Base-by-base conservation (phyloP, 2,329 filamentous ascomycete genomes). In the Ceratocystis eucalypticola region DNA sequence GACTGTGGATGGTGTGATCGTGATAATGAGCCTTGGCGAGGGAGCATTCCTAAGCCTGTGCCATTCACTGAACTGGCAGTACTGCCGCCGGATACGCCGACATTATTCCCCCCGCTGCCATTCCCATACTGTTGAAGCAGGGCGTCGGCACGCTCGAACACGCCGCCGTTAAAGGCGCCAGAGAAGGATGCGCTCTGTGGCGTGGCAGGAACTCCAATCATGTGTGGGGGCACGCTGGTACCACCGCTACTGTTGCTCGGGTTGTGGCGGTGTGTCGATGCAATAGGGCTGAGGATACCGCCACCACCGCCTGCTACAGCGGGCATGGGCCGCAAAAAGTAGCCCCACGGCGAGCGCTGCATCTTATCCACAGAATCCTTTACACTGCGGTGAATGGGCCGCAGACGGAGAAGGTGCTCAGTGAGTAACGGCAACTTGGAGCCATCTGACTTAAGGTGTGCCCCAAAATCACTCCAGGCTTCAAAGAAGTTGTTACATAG, bases 301-400 rank as follows among this genome's bases (percentile, higher is more conserved):
- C 55, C 55, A n/a, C 55, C 55, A 5, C 55, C 25, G 55, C 55
- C 55, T 22, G 66, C 41, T 7, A 71, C 25, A 12, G 30, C 61
- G 66, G 71, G 65, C 55, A 65, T 65, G 20, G 76, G 73, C 46
- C 73, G 73, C 64, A 76, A 68, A 50, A 80, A 55, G 65, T 81
- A 78, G 5, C 78, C 75, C 83, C 83, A 85, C 0, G 82, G 82
- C 0, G 82, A 85, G 30, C 79, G 76, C 62, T 79, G 82, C 70
- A 96, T 94, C 61, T 88, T 78, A 65, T 84, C 83, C 68, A 82
- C 88, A 12, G 89, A 89, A 72, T 96, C 89, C 73, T 92, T 91
- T 72, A 94, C 87, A 67, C 84, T 85, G 70, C 86, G 86, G 72
- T 96, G 92, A 59, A 96, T 84, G 1, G 91, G 91, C 68, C 88